Conservation (phyloP, 1,284 basidiomycete species). For the Cronartium quercuum region DNA sequence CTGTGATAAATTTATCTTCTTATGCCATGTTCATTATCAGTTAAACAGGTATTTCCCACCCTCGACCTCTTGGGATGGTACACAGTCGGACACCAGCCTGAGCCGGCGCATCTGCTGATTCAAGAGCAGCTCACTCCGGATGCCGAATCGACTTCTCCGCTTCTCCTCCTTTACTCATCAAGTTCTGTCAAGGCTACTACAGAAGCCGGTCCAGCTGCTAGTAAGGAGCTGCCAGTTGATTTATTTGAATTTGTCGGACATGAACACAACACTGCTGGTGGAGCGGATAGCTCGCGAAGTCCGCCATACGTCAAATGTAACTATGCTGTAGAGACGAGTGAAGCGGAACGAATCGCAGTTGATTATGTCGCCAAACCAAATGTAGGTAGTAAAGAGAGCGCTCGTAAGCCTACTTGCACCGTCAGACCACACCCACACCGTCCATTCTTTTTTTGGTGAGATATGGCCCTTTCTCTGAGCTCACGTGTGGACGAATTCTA, state of each 20-base stretch:
- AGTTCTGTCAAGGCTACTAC: slow-evolving; percentile 62
- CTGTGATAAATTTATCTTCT: background rate
- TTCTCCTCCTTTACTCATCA: slow-evolving; percentile 45
- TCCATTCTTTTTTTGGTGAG: slow-evolving; percentile 1
- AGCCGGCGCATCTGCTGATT: slow-evolving; percentile 65
- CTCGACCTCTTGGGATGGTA: slow-evolving; percentile 98
- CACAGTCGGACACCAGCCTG: slow-evolving; percentile 68
- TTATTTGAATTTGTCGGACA: slow-evolving; percentile 45
- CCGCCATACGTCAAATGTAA: slow-evolving; percentile 67
- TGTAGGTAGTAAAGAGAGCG: slow-evolving; percentile 63
- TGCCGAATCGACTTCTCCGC: slow-evolving; percentile 21
- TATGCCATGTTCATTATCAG: slow-evolving; percentile 52
- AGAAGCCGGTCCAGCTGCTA: slow-evolving; percentile 82
- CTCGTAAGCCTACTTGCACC: slow-evolving; percentile 44
- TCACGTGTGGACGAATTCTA: slow-evolving; percentile 1
- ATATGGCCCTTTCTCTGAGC: background rate
- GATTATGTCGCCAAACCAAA: slow-evolving; percentile 91
- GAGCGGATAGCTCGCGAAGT: background rate
- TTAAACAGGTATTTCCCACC: slow-evolving; percentile 95
- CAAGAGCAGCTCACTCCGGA: slow-evolving; percentile 67
- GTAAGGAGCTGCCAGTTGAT: slow-evolving; percentile 68
- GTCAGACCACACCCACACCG: background rate
- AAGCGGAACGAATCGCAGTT: slow-evolving; percentile 95
- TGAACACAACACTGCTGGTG: background rate
- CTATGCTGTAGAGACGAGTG: slow-evolving; percentile 89